phyloP scores from a whole-genome alignment of 1,284 basidiomycete species.

The Leccinum subfulvum region DNA sequence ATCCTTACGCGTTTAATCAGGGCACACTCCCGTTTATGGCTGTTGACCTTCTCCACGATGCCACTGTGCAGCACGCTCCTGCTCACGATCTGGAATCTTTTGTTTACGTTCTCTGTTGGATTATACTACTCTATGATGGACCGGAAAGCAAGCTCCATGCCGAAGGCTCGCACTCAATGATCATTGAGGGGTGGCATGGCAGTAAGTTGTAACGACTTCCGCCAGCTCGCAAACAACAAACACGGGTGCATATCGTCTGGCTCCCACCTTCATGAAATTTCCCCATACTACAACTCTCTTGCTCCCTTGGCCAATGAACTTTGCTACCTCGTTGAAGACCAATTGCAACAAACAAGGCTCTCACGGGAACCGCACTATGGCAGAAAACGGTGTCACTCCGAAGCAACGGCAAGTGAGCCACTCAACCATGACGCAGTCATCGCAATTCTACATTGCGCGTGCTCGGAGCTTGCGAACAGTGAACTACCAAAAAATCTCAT shows the following conservation, averaged over 20 bases:
- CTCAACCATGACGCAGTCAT: no score
- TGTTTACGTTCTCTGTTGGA: background rate
- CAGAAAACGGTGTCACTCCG: no score
- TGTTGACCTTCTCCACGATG: background rate
- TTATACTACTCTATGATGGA: background rate
- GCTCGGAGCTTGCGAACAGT: no score
- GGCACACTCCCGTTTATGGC: background rate
- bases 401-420: no score
- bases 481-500: no score
- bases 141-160: background rate
- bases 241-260: background rate
- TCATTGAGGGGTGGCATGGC: background rate
- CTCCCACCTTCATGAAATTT: background rate
- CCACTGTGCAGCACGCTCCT: background rate
- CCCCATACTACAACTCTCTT: background rate
- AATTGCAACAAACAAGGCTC: no score
- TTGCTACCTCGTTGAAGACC: no score
- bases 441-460: no score
- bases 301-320: no score
- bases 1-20: background rate
- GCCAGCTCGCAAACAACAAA: background rate
- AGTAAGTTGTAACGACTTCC: background rate
- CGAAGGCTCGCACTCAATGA: background rate
- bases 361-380: no score
- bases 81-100: constrained; percentile 1